A percentile compares a stretch with the other conserved stretches of the same genome.
Conservation (phyloP, 257 asterid species). For the Nyctanthes arbortristis region DNA sequence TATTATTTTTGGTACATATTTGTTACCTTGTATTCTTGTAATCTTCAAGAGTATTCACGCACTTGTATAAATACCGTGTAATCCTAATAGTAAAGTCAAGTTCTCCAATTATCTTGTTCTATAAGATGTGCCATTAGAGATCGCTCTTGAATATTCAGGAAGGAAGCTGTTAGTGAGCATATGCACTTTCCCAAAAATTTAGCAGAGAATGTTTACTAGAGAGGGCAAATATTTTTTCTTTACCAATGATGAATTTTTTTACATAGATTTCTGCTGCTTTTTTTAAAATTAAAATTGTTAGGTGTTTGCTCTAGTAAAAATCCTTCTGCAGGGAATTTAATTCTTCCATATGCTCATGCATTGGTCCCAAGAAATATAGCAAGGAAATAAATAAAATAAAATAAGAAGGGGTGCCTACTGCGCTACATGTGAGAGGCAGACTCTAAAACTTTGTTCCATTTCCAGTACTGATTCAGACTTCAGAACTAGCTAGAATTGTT, state of each 20-base stretch:
- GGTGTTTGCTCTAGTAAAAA: conserved; percentile 19
- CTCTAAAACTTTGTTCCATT: not conserved
- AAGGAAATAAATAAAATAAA: too few relatives aligned
- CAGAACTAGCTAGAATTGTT: too few relatives aligned
- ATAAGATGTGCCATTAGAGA: too few relatives aligned
- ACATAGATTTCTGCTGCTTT: conserved; percentile 33
- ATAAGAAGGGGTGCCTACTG: conserved; percentile 33
- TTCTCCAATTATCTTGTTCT: too few relatives aligned
- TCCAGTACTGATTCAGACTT: too few relatives aligned
- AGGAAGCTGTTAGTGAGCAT: conserved; percentile 10
- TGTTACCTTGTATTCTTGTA: too few relatives aligned
- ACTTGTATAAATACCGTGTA: too few relatives aligned
- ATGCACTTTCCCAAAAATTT: conserved; percentile 3
- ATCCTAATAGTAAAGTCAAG: too few relatives aligned
- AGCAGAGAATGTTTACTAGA: conserved; percentile 38
- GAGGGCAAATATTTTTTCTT: not conserved
- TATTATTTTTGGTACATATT: too few relatives aligned
- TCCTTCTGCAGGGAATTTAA: conserved; percentile 38
- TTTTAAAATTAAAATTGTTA: not conserved
- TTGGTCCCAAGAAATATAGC: conserved; percentile 18
- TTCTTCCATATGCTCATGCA: conserved; percentile 19
- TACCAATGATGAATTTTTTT: conserved; percentile 7
- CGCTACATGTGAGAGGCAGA: conserved; percentile 36
- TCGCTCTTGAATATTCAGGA: too few relatives aligned
- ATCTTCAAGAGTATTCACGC: too few relatives aligned